Evolutionary conservation across 2,329 filamentous ascomycete species (phyloP), one percentile per base, ranked within the genome.

Genomic region (Leptosphaerulina australis): DNA sequence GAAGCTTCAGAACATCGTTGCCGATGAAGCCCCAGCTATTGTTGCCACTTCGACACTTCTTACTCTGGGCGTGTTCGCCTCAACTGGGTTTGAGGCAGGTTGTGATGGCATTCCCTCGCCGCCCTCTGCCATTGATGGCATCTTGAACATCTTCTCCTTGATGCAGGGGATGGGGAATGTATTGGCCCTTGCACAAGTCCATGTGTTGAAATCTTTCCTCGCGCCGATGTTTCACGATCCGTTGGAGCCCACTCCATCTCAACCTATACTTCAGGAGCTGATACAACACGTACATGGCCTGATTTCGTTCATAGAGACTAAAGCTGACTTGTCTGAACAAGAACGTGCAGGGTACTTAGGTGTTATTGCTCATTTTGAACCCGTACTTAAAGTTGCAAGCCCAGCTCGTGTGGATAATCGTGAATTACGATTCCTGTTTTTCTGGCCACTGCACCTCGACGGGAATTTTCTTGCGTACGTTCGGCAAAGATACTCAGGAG

Each of bases 391-490:
- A 12, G 30, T 62, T 4, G 47, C 63, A 7, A 61, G 62, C 46
- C 58, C 53, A 36, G 55, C 67, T 3, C 53, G 58, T 10, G 50
- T 60, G 5, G 67, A 70, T 11, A 68, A 67, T 12, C 72, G 72
- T 44, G 69, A 71, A 41, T 54, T 68, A 3, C 60, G 71, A n/a
- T 67, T 69, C 33, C 49, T 69, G 30, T 72, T 66, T 36, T 63
- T 64, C 25, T 77, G 74, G 74, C 73, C 74, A 6, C 58, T 73
- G 26, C 64, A 68, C 7, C 52, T 77, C 4, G 57, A 61, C 4
- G 44, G 63, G 1, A 66, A 59, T 4, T 77, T 71, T 44, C 47
- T 72, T 14, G 46, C 50, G 1, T 44, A 69, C 34, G 47, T 76
- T 1, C 66, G 66, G 5, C 58, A 67, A 28, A 57, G 59, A 17